phyloP scores from a whole-genome alignment of 164 flowering plant genomes.

The Tetracentron sinense region DNA sequence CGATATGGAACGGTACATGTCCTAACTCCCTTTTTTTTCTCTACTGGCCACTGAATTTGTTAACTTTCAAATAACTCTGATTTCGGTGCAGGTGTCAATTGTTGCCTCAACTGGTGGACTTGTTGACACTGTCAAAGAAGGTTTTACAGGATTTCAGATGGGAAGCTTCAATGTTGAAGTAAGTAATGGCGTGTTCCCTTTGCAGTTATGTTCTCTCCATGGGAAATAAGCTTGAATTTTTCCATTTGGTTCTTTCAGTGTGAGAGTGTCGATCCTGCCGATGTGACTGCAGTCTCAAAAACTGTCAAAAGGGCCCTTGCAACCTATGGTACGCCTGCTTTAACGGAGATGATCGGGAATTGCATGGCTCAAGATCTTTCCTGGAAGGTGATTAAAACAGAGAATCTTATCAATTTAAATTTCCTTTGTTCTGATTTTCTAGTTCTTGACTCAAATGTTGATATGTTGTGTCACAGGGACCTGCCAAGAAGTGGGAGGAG shows the following conservation, averaged over 20 bases:
- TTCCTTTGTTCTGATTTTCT: too few relatives aligned
- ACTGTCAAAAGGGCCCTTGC: slow-evolving; percentile 56
- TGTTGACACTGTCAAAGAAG: slow-evolving; percentile 93
- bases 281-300: slow-evolving; percentile 51
- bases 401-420: too few relatives aligned
- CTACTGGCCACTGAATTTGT: background rate
- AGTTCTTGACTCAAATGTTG: background rate
- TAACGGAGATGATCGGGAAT: slow-evolving; percentile 63
- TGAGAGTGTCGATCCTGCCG: slow-evolving; percentile 66
- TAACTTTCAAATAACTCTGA: background rate
- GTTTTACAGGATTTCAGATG: slow-evolving; percentile 92
- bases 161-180: slow-evolving; percentile 82
- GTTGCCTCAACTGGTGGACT: slow-evolving; percentile 94
- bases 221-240: background rate
- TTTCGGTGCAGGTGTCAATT: slow-evolving; percentile 49
- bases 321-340: slow-evolving; percentile 57
- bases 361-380: slow-evolving; percentile 96
- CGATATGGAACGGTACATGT: slow-evolving; percentile 76
- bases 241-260: slow-evolving; percentile 41
- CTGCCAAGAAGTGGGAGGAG: slow-evolving; percentile 78
- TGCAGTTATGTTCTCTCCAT: background rate
- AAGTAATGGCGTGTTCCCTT: slow-evolving; percentile 15
- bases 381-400: slow-evolving; percentile 84
- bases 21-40: background rate
- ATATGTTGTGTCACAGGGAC: slow-evolving; percentile 48